A percentile compares a stretch with the other conserved stretches of the same genome.
Evolutionary conservation across 2,329 filamentous ascomycete genomes (phyloP).

Genomic region (Tolypocladium sp.): DNA sequence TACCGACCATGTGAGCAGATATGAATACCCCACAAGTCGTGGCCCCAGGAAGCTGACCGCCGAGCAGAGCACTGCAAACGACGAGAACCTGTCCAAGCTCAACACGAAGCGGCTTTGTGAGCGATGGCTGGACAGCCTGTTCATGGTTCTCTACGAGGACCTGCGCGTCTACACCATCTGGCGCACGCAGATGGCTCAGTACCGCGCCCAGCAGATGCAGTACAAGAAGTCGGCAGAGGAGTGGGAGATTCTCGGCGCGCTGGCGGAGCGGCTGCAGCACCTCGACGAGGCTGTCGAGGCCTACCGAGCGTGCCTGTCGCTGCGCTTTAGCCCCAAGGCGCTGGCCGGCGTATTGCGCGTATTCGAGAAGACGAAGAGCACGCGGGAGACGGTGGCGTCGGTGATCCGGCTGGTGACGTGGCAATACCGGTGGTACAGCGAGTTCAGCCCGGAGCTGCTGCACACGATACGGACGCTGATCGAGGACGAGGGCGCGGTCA

Average conservation of each 20-base stretch:
- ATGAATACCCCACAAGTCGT: background rate
- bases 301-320: conserved; percentile 77
- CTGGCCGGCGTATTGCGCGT: conserved; percentile 75
- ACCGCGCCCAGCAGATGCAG: conserved; percentile 82
- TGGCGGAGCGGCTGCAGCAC: conserved; percentile 90
- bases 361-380: conserved; percentile 70
- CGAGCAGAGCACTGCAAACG: conserved; percentile 49
- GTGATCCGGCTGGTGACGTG: conserved; percentile 88
- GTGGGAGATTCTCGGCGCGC: conserved; percentile 92
- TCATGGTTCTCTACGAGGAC: conserved; percentile 99
- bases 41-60: conserved; percentile 9
- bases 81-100: conserved; percentile 76
- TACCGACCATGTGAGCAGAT: conserved; percentile 52
- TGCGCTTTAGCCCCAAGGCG: conserved; percentile 89
- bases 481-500: conserved; percentile 94
- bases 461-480: conserved; percentile 86
- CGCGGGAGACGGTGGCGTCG: conserved; percentile 71
- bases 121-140: conserved; percentile 94
- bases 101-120: conserved; percentile 97
- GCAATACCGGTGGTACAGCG: conserved; percentile 99
- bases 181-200: conserved; percentile 96
- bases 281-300: conserved; percentile 86
- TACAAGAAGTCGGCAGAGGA: conserved; percentile 97
- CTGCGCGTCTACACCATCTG: conserved; percentile 98
- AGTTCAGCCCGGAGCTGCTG: conserved; percentile 90